Conservation (phyloP, 305 asterid genomes). For the Andrographis paniculata region DNA sequence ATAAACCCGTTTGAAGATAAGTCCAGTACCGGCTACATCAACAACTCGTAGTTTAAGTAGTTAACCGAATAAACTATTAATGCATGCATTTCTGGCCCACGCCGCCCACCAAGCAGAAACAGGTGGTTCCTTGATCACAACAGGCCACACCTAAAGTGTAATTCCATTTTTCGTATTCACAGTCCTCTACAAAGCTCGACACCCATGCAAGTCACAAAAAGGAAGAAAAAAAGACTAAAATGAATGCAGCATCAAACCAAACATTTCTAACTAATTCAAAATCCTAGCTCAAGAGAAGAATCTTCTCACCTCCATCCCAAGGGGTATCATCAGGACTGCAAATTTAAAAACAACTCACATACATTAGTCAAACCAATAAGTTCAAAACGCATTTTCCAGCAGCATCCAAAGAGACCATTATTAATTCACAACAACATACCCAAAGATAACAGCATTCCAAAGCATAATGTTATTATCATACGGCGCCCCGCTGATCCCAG, state of each 20-base stretch:
- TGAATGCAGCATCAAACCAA: neutral
- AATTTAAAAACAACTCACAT: constrained; percentile 7
- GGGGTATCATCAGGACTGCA: constrained; percentile 82
- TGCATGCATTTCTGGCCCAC: no score
- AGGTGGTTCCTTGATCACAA: no score
- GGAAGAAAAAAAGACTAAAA: constrained; percentile 1
- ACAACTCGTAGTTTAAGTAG: no score
- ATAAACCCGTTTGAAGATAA: no score
- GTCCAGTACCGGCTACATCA: no score
- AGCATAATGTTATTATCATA: constrained; percentile 74
- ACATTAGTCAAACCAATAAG: constrained; percentile 13
- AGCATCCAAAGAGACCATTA: constrained; percentile 11
- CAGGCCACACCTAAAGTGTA: no score
- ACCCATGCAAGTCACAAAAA: neutral
- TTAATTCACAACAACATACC: constrained; percentile 31
- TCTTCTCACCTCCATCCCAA: constrained; percentile 79
- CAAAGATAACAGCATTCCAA: constrained; percentile 89
- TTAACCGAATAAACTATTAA: no score
- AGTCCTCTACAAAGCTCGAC: no score
- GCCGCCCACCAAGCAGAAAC: no score
- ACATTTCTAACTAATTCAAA: constrained; percentile 1
- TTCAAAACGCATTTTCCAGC: neutral
- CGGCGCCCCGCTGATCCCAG: constrained; percentile 87
- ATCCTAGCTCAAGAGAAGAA: constrained; percentile 2
- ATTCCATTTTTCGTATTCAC: no score